Conservation (phyloP, 495 filamentous ascomycete species). For the Penicillium cataractarum region DNA sequence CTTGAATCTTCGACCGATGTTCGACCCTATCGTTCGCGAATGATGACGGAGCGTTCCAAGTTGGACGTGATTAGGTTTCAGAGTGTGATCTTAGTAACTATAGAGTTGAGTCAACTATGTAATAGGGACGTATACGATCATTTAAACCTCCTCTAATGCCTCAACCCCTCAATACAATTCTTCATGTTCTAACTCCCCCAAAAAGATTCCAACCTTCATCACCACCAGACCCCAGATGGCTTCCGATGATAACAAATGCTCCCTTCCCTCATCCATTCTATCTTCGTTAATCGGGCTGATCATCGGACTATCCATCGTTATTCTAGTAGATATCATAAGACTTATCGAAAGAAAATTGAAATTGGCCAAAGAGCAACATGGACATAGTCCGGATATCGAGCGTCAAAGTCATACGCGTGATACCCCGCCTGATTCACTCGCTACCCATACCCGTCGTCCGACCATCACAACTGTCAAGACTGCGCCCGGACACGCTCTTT, state of each 20-base stretch:
- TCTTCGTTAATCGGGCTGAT: slow-evolving; percentile 3
- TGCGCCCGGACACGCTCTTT: slow-evolving; percentile 2
- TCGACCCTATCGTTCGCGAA: too few species aligned
- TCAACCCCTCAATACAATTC: too few species aligned
- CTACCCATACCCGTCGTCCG: neutral
- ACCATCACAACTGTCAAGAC: neutral
- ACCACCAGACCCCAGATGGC: neutral
- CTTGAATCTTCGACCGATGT: too few species aligned
- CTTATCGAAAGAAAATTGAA: too few species aligned
- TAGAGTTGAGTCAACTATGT: too few species aligned
- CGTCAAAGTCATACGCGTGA: neutral
- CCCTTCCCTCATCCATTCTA: neutral
- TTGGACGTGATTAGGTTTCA: too few species aligned
- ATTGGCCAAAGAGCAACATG: neutral
- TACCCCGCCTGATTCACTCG: neutral
- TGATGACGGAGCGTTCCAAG: too few species aligned
- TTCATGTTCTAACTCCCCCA: too few species aligned
- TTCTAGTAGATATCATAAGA: neutral
- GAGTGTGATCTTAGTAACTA: too few species aligned
- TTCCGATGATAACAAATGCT: neutral
- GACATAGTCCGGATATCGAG: too few species aligned
- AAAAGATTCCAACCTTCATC: slow-evolving; percentile 1
- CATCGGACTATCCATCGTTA: neutral
- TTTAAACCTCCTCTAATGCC: too few species aligned
- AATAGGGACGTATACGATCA: too few species aligned